Percentiles rank a stretch among this genome's conserved stretches.
Conservation (phyloP, 208 protist species). For the Leptomonas pyrrhocoris region DNA sequence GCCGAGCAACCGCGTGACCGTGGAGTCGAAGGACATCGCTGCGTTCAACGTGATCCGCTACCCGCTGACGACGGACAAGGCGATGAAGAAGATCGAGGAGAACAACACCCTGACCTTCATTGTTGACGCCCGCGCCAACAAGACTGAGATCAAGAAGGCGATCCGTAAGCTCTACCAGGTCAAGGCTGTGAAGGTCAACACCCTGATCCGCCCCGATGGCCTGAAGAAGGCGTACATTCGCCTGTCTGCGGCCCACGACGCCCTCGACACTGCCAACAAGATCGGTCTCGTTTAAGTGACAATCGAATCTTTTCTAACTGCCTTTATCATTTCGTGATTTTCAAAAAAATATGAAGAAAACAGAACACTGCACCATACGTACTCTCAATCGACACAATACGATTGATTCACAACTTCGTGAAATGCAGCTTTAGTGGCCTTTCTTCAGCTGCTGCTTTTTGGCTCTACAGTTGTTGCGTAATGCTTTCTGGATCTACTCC, state of each 20-base stretch:
- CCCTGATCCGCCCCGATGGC: conserved; percentile 98
- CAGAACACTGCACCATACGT: too few species aligned
- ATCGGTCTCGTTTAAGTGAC: conserved; percentile 91
- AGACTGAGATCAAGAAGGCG: conserved; percentile 98
- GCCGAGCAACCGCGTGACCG: conserved; percentile 92
- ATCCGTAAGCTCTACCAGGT: conserved; percentile 98
- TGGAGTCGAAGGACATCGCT: conserved; percentile 76
- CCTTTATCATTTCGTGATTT: neutral
- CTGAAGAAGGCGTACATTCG: conserved; percentile 99
- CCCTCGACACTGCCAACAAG: conserved; percentile 98
- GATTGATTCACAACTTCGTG: too few species aligned
- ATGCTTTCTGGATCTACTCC: too few species aligned
- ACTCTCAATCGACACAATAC: too few species aligned
- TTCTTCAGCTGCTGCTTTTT: too few species aligned
- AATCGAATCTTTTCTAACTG: conserved; percentile 8
- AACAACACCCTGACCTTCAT: conserved; percentile 99
- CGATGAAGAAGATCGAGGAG: conserved; percentile 99
- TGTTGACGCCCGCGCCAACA: conserved; percentile 97
- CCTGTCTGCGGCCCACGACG: conserved; percentile 94
- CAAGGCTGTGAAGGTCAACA: conserved; percentile 98
- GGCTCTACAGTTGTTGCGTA: too few species aligned
- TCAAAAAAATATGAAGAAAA: neutral
- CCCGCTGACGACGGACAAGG: conserved; percentile 98
- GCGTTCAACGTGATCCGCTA: conserved; percentile 96
- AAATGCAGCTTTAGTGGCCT: neutral